These are phyloP conservation scores for Colletotrichum orbiculare DNA, from an alignment of 2,329 filamentous ascomycete genomes.

Conservation along the genomic window DNA sequence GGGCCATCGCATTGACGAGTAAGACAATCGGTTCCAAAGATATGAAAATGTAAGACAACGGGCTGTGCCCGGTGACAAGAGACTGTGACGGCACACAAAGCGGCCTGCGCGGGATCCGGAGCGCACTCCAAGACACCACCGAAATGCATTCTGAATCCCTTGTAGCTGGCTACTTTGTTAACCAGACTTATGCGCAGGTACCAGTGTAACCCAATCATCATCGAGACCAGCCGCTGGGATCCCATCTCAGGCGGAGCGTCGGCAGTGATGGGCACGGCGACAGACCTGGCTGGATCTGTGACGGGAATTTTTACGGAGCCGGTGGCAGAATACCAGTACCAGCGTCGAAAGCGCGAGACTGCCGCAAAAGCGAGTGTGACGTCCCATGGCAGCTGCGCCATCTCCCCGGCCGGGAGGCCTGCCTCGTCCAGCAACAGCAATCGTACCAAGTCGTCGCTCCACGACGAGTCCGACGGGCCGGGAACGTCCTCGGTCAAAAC, in stretches of 20 bases:
- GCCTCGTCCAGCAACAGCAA: too few species aligned
- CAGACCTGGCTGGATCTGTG: slow-evolving; percentile 28
- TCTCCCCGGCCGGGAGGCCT: too few species aligned
- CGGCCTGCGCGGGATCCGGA: too few species aligned
- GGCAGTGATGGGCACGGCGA: slow-evolving; percentile 27
- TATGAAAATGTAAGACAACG: slow-evolving; percentile 3
- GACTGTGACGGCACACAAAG: too few species aligned
- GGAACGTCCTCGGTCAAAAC: slow-evolving; percentile 48
- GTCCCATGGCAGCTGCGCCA: neutral
- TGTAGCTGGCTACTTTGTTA: neutral
- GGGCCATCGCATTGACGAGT: neutral
- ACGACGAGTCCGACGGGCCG: slow-evolving; percentile 36
- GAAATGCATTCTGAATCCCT: neutral
- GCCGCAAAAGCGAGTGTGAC: neutral
- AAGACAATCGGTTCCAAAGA: neutral
- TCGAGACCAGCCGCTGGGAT: slow-evolving; percentile 44
- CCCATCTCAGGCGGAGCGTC: slow-evolving; percentile 42
- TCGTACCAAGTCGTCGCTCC: slow-evolving; percentile 53
- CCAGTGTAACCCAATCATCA: slow-evolving; percentile 41
- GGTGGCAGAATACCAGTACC: slow-evolving; percentile 14
- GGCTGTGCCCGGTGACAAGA: too few species aligned
- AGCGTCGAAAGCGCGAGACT: neutral
- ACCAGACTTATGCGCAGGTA: slow-evolving; percentile 2
- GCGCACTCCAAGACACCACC: neutral
- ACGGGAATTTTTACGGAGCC: slow-evolving; percentile 35